These are phyloP conservation scores for Russula sp. DNA, from an alignment of 768 basidiomycete genomes.

Conservation along the genomic window DNA sequence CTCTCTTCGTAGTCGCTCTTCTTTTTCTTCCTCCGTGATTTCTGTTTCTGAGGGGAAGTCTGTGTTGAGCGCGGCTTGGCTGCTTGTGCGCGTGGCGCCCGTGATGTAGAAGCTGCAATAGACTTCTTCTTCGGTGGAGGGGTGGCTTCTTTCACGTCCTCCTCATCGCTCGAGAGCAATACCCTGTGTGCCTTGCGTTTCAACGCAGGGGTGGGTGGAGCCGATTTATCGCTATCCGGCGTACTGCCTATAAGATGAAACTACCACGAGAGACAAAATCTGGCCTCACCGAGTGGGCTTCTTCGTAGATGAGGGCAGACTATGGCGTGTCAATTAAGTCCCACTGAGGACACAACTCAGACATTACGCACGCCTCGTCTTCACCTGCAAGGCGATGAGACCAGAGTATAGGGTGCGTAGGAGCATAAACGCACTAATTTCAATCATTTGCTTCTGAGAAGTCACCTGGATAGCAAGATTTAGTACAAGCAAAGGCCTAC, in stretches of 20 bases:
- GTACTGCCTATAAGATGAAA: neutral
- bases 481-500: neutral
- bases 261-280: neutral
- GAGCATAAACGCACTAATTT: slow-evolving; percentile 5
- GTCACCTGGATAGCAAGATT: neutral
- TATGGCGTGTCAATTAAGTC: neutral
- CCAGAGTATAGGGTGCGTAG: neutral
- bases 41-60: slow-evolving; percentile 17
- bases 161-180: slow-evolving; percentile 16
- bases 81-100: neutral
- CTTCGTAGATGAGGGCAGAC: neutral
- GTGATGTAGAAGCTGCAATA: neutral
- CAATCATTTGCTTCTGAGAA: slow-evolving; percentile 1
- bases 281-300: neutral
- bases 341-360: neutral
- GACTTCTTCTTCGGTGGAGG: slow-evolving; percentile 18
- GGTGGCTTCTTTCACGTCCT: slow-evolving; percentile 19
- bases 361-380: slow-evolving; percentile 13
- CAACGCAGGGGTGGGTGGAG: slow-evolving; percentile 1
- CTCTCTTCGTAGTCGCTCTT: slow-evolving; percentile 31
- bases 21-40: slow-evolving; percentile 28
- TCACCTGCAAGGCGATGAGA: slow-evolving; percentile 9
- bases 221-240: neutral
- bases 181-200: slow-evolving; percentile 21
- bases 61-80: slow-evolving; percentile 17